phyloP scores from a whole-genome alignment of 176 grass and related monocot species.

The Pontederia crassipes region DNA sequence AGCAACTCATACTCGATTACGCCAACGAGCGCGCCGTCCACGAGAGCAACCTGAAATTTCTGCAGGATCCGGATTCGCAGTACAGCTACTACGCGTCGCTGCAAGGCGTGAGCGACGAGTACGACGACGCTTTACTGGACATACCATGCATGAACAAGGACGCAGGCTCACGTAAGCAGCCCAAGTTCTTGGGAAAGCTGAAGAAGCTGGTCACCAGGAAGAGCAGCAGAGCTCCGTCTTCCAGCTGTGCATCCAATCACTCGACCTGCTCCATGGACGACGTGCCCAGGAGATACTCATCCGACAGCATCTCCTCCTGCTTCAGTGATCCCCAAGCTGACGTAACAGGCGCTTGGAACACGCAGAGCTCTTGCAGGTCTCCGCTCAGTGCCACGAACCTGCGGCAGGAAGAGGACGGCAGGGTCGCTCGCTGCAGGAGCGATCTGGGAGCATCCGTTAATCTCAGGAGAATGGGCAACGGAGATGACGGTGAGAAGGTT shows the following conservation, averaged over 20 bases:
- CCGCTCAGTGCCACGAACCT: too few species aligned
- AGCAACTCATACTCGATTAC: slow-evolving; percentile 27
- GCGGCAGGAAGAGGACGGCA: too few species aligned
- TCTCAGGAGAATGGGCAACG: too few species aligned
- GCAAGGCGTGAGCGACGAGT: background rate
- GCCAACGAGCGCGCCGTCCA: background rate
- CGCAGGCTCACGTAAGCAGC: background rate
- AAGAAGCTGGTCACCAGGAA: background rate
- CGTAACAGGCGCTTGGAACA: too few species aligned
- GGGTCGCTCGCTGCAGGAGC: too few species aligned
- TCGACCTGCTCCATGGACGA: background rate
- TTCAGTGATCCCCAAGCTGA: background rate
- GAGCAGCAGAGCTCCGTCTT: background rate
- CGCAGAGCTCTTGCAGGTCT: too few species aligned
- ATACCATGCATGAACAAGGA: too few species aligned
- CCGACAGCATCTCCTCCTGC: background rate
- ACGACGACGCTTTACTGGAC: background rate
- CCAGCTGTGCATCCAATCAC: too few species aligned
- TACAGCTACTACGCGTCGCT: background rate
- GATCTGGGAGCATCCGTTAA: too few species aligned
- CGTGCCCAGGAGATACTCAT: background rate
- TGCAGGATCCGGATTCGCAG: too few species aligned
- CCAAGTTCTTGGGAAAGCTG: slow-evolving; percentile 3
- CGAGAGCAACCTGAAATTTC: too few species aligned
- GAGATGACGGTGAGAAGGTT: background rate